Evolutionary conservation across 768 basidiomycete species (phyloP).

Genomic region (Mycena vitilis): DNA sequence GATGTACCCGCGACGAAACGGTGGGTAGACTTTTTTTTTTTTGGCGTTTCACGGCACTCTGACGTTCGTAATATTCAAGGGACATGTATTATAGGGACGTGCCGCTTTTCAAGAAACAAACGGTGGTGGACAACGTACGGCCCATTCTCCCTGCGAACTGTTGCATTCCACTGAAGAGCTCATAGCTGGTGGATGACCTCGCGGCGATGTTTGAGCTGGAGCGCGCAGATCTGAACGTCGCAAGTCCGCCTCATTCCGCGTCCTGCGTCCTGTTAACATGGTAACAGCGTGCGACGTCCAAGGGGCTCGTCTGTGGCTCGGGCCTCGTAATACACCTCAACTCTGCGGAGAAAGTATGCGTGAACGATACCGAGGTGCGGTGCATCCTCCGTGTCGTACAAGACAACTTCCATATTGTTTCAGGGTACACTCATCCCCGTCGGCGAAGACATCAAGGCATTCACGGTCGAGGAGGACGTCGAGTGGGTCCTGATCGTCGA

Average conservation of each 20-base stretch:
- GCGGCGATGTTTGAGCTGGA: constrained; percentile 84
- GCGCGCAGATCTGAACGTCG: constrained; percentile 85
- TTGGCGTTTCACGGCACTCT: constrained; percentile 16
- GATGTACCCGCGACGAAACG: constrained; percentile 73
- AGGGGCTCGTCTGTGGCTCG: constrained; percentile 86
- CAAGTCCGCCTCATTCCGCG: constrained; percentile 45
- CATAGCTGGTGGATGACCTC: constrained; percentile 88
- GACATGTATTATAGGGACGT: constrained; percentile 93
- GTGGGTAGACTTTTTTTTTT: constrained; percentile 43
- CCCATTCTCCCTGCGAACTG: not conserved
- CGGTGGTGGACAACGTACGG: constrained; percentile 80
- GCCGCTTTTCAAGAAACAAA: constrained; percentile 78
- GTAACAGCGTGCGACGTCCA: constrained; percentile 84
- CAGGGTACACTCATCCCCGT: constrained; percentile 85
- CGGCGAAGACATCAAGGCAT: constrained; percentile 74
- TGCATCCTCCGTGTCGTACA: not conserved
- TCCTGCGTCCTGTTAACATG: not conserved
- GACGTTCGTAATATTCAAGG: constrained; percentile 49
- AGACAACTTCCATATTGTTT: constrained; percentile 7
- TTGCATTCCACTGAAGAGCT: not conserved
- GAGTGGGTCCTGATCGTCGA: constrained; percentile 90
- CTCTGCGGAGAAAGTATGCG: constrained; percentile 62
- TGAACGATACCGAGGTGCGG: constrained; percentile 70
- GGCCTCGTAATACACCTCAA: constrained; percentile 68
- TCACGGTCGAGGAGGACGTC: constrained; percentile 66